Evolutionary conservation across 768 basidiomycete species (phyloP).

Genomic region (Amanita muscaria): DNA sequence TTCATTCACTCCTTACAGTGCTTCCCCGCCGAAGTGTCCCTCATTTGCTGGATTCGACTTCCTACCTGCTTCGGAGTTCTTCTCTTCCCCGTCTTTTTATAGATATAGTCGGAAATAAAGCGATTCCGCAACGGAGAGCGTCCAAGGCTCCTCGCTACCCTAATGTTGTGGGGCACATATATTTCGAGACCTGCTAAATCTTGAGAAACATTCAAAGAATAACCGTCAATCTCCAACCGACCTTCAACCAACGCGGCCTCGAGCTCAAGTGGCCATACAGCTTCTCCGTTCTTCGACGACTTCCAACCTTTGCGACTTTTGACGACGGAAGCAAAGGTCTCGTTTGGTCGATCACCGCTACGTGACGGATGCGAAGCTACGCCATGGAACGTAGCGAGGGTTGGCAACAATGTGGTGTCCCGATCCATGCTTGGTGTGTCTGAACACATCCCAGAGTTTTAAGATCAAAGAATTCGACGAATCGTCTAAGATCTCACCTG

Average conservation of each 20-base stretch:
- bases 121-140: slow-evolving; percentile 74
- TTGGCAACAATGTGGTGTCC: no score
- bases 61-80: slow-evolving; percentile 76
- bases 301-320: slow-evolving; percentile 70
- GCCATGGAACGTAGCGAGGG: no score
- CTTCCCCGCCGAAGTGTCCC: slow-evolving; percentile 67
- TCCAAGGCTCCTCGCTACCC: slow-evolving; percentile 67
- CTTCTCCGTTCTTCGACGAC: slow-evolving; percentile 60
- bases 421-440: no score
- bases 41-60: slow-evolving; percentile 68
- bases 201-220: slow-evolving; percentile 4
- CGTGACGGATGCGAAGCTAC: slow-evolving; percentile 14
- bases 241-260: slow-evolving; percentile 75
- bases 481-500: no score
- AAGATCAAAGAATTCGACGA: no score
- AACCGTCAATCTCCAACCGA: slow-evolving; percentile 17
- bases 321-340: slow-evolving; percentile 60
- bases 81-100: slow-evolving; percentile 55
- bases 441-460: no score
- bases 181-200: slow-evolving; percentile 46
- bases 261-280: slow-evolving; percentile 74
- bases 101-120: slow-evolving; percentile 75
- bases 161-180: slow-evolving; percentile 63
- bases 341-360: slow-evolving; percentile 16
- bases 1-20: slow-evolving; percentile 39